Base-by-base conservation (phyloP, 495 filamentous ascomycete species). In the Corynascus novoguineensis region DNA sequence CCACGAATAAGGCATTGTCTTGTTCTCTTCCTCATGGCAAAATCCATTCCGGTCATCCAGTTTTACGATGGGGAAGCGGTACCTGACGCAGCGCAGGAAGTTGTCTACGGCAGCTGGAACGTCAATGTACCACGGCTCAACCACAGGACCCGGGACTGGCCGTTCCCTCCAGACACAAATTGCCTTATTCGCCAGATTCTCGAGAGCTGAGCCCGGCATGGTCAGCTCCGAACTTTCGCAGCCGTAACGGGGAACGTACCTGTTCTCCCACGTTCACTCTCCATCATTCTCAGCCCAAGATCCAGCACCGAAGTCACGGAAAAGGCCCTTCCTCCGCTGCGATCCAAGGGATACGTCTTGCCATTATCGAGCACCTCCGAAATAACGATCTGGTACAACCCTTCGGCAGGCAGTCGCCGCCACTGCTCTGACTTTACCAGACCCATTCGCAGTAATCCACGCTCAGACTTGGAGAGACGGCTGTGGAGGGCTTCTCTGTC, bases 211-310 rank as follows among this genome's bases (percentile, higher is more conserved):
- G n/a, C n/a, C n/a, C n/a, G n/a, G n/a, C n/a, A n/a, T n/a, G n/a
- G n/a, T n/a, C n/a, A n/a, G n/a, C n/a, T n/a, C n/a, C n/a, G n/a
- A n/a, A n/a, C n/a, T n/a, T n/a, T n/a, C n/a, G n/a, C n/a, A n/a
- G n/a, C n/a, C n/a, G n/a, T n/a, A 14, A 7, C 8, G 24, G 11
- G 24, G 1, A 7, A 59, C 59, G 2, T 12, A 64, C 62, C 55
- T 22, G 15, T 15, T 21, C 55, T 17, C 34, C 62, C 62, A 0
- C 62, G 47, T 5, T 7, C 15, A 19, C 59, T 59, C 50, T 64
- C 62, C 14, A 64, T 22, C 59, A 64, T 64, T 32, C 62, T 42
- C 44, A 64, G 8, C 15, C 62, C 62, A 1, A 64, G 49, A 40
- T 64, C 62, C 19, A 64, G 28, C 15, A 64, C 62, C 1, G 59